Percentiles rank a stretch among this genome's conserved stretches.
These are phyloP conservation scores for Fusarium humuli DNA, from an alignment of 2,329 filamentous ascomycete genomes.

Conservation along the genomic window DNA sequence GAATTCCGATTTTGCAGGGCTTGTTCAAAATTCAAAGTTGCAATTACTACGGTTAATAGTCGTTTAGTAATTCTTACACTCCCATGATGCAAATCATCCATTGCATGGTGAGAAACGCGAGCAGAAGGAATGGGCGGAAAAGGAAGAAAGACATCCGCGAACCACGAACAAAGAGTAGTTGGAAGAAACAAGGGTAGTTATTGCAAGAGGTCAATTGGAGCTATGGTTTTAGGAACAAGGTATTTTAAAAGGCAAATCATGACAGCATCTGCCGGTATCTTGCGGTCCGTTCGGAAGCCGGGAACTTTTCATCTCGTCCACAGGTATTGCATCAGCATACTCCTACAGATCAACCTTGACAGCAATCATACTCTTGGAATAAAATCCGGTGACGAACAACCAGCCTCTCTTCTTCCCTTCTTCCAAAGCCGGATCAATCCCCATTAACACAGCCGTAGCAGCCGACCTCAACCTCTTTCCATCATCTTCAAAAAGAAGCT, in stretches of 20 bases:
- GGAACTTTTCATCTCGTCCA: accelerated
- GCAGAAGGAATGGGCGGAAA: too few species aligned
- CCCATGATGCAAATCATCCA: neutral
- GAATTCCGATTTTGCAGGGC: neutral
- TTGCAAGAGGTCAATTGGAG: too few species aligned
- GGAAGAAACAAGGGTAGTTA: too few species aligned
- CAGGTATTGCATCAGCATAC: too few species aligned
- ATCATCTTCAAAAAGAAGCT: slow-evolving; percentile 69
- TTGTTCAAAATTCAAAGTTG: neutral
- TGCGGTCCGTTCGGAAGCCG: accelerated
- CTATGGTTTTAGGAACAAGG: too few species aligned
- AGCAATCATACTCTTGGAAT: slow-evolving; percentile 61
- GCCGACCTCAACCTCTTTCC: slow-evolving; percentile 61
- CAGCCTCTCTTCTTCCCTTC: slow-evolving; percentile 61
- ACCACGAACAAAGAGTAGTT: too few species aligned
- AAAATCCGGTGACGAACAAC: slow-evolving; percentile 69
- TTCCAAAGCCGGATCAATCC: slow-evolving; percentile 60
- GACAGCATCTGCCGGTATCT: accelerated
- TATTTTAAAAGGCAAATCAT: too few species aligned
- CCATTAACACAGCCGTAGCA: slow-evolving; percentile 65
- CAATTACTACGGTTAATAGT: accelerated
- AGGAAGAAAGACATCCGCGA: too few species aligned
- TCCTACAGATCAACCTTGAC: slow-evolving; percentile 61
- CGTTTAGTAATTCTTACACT: neutral
- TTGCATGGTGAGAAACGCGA: too few species aligned